These are phyloP conservation scores for Erucastrum elatum DNA, from an alignment of 345 rosid species.

Conservation along the genomic window DNA sequence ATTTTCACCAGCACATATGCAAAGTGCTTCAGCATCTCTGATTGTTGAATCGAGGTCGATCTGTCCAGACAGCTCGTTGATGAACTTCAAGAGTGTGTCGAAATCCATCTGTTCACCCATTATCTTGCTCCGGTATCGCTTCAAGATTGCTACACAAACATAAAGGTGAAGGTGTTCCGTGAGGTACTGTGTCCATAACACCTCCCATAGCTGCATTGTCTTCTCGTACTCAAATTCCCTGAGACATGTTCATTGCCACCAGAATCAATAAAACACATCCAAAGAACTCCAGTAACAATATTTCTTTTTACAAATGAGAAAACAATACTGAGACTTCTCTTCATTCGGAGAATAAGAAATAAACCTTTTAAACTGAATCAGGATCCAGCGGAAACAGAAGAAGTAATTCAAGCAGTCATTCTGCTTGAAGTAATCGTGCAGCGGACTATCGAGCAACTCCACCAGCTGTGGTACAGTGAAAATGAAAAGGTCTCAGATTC, in stretches of 20 bases:
- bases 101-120: slow-evolving; percentile 96
- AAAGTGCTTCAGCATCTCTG: slow-evolving; percentile 94
- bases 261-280: slow-evolving; percentile 11
- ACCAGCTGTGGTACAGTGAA: slow-evolving; percentile 60
- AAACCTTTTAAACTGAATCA: slow-evolving; percentile 59
- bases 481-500: slow-evolving; percentile 16
- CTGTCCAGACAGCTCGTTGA: slow-evolving; percentile 83
- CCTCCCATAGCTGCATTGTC: slow-evolving; percentile 36
- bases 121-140: slow-evolving; percentile 81
- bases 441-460: slow-evolving; percentile 83
- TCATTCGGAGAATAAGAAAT: no score
- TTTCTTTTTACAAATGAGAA: no score
- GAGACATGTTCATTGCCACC: slow-evolving; percentile 28
- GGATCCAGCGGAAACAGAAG: slow-evolving; percentile 99
- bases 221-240: not conserved
- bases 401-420: slow-evolving; percentile 98
- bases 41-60: slow-evolving; percentile 68
- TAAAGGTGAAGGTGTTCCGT: slow-evolving; percentile 91
- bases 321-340: no score
- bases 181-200: slow-evolving; percentile 83
- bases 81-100: slow-evolving; percentile 90
- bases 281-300: no score
- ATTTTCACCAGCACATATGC: slow-evolving; percentile 89
- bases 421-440: slow-evolving; percentile 87
- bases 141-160: slow-evolving; percentile 83